Percentiles rank a stretch among this genome's conserved stretches.
Evolutionary conservation across 2,329 filamentous ascomycete species (phyloP).

Genomic region (Rhexocercosporidium sp.): DNA sequence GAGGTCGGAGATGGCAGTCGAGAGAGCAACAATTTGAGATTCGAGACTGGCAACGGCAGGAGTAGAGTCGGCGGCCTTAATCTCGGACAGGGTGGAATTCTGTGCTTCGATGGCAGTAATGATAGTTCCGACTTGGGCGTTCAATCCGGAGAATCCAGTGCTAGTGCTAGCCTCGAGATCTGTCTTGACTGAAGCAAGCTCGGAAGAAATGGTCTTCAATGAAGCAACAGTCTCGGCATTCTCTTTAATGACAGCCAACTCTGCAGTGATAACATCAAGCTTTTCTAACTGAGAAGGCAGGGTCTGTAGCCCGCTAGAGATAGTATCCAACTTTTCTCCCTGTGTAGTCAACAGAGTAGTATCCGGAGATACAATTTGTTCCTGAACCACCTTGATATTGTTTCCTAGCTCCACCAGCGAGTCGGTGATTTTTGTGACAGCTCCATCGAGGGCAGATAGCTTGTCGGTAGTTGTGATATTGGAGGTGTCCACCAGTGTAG

Average conservation of each 20-base stretch:
- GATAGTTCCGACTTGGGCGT: slow-evolving; percentile 25
- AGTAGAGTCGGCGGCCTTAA: slow-evolving; percentile 36
- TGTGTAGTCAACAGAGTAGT: slow-evolving; percentile 33
- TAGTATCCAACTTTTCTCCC: slow-evolving; percentile 36
- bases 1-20: slow-evolving; percentile 25
- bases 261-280: slow-evolving; percentile 32
- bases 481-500: slow-evolving; percentile 29
- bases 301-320: slow-evolving; percentile 31
- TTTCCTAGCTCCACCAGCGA: slow-evolving; percentile 35
- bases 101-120: slow-evolving; percentile 35
- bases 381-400: slow-evolving; percentile 34
- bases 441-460: slow-evolving; percentile 37
- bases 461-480: slow-evolving; percentile 30
- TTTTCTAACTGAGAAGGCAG: slow-evolving; percentile 28
- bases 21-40: slow-evolving; percentile 28
- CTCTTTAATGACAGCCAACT: slow-evolving; percentile 35
- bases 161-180: slow-evolving; percentile 28
- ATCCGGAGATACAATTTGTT: slow-evolving; percentile 35
- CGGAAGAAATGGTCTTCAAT: slow-evolving; percentile 27
- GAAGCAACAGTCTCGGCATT: slow-evolving; percentile 23
- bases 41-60: slow-evolving; percentile 32
- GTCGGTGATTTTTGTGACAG: slow-evolving; percentile 35
- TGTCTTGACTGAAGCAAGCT: slow-evolving; percentile 32
- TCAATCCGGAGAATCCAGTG: slow-evolving; percentile 28
- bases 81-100: slow-evolving; percentile 33